A percentile compares a stretch with the other conserved stretches of the same genome.
These are phyloP conservation scores for Sutorius eximius DNA, from an alignment of 1,284 basidiomycete species.

Conservation along the genomic window DNA sequence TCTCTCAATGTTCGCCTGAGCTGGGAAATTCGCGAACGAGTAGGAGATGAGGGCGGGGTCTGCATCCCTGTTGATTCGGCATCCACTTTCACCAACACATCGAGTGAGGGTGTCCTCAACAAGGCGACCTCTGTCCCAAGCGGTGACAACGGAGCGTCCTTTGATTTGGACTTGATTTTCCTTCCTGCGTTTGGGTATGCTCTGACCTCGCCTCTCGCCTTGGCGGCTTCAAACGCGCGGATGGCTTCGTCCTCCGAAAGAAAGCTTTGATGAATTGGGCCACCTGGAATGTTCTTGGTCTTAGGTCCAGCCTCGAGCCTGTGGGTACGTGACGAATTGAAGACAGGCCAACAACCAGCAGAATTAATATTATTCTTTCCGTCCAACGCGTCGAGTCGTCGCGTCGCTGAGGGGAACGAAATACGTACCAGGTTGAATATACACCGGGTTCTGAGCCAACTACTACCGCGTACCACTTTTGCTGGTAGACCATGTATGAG, in stretches of 20 bases:
- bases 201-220: conserved; percentile 22
- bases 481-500: conserved; percentile 35
- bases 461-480: conserved; percentile 47
- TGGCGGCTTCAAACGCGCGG: conserved; percentile 40
- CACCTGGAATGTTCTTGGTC: conserved; percentile 42
- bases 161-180: conserved; percentile 2
- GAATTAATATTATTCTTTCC: conserved; percentile 2
- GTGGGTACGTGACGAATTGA: not conserved
- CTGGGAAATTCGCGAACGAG: conserved; percentile 3
- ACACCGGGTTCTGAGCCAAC: conserved; percentile 47
- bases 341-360: not conserved
- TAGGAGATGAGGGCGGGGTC: not conserved
- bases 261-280: conserved; percentile 45
- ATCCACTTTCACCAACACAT: not conserved
- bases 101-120: conserved; percentile 14
- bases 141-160: conserved; percentile 12
- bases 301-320: conserved; percentile 48
- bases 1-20: conserved; percentile 15
- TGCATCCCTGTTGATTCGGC: conserved; percentile 1
- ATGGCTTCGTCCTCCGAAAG: conserved; percentile 42
- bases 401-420: conserved; percentile 6
- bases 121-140: conserved; percentile 14
- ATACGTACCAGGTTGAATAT: conserved; percentile 47
- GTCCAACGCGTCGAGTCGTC: conserved; percentile 8
- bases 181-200: conserved; percentile 11